A percentile compares a stretch with the other conserved stretches of the same genome.
Evolutionary conservation across 163 green algal species (phyloP).

Genomic region (Botryococcus braunii): DNA sequence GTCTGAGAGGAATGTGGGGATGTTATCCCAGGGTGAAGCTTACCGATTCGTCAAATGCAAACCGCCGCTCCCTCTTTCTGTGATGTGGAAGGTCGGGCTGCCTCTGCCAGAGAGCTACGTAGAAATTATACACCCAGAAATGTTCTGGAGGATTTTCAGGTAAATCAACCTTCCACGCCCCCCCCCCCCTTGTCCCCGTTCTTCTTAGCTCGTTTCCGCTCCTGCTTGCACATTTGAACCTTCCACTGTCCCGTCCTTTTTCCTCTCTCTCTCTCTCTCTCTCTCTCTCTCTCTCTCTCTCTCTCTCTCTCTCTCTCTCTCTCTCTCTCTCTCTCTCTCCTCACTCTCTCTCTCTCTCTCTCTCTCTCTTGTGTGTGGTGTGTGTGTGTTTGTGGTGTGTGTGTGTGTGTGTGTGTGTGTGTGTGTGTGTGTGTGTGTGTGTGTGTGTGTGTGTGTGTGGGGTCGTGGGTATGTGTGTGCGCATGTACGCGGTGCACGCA

Average conservation of each 20-base stretch:
- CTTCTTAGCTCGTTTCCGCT: not conserved
- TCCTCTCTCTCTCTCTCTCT: not conserved
- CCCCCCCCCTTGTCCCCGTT: not conserved
- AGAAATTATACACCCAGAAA: constrained; percentile 40
- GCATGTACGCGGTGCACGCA: no score
- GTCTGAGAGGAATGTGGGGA: not conserved
- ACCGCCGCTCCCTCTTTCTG: constrained; percentile 32
- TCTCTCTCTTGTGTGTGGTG: no score
- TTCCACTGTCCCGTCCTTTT: not conserved
- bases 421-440: no score
- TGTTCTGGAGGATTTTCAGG: constrained; percentile 77
- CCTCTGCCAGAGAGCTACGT: constrained; percentile 52
- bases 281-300: no score
- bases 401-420: no score
- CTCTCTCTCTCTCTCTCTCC: no score
- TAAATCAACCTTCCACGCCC: constrained; percentile 11
- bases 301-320: no score
- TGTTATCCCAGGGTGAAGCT: constrained; percentile 31
- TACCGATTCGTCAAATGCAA: constrained; percentile 60
- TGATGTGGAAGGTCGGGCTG: constrained; percentile 44
- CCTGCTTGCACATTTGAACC: no score
- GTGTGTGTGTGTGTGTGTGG: no score
- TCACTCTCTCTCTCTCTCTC: no score
- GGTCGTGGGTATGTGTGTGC: no score
- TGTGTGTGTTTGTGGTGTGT: no score